phyloP scores from a whole-genome alignment of 257 asterid species.

The Nicotiana attenuata region DNA sequence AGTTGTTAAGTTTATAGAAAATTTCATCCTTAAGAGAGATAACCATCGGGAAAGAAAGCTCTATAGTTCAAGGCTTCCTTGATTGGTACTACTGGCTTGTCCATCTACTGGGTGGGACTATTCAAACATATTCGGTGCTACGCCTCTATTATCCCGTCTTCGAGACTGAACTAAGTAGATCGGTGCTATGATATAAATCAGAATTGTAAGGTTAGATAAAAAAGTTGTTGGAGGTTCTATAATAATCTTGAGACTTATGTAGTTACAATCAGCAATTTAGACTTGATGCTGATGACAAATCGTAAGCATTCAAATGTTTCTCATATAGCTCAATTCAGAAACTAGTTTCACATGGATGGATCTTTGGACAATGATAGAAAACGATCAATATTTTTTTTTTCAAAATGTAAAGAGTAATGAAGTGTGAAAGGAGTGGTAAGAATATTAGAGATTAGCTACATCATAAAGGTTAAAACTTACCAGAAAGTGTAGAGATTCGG shows the following conservation, averaged over 20 bases:
- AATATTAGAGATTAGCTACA: not conserved
- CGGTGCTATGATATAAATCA: not conserved
- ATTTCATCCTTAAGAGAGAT: too few species aligned
- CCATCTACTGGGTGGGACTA: too few species aligned
- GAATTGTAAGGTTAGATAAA: not conserved
- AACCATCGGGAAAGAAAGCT: too few species aligned
- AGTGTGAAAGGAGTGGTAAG: not conserved
- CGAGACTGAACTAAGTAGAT: not conserved
- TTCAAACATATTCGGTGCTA: too few species aligned
- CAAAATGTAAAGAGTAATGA: not conserved
- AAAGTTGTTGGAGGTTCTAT: not conserved
- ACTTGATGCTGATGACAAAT: not conserved
- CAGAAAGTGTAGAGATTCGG: not conserved
- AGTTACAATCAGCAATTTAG: not conserved
- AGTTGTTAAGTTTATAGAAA: too few species aligned
- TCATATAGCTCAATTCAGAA: not conserved
- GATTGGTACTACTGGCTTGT: too few species aligned
- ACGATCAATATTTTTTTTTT: not conserved
- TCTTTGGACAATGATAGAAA: not conserved
- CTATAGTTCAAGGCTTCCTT: too few species aligned
- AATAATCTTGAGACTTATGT: not conserved
- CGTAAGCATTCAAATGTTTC: not conserved
- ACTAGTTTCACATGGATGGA: constrained; percentile 5
- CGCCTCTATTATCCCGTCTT: too few species aligned
- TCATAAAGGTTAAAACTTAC: not conserved